Evolutionary conservation across 2,329 filamentous ascomycete genomes (phyloP), one percentile per base, ranked within the genome.

Genomic region (Diaporthe sp.): DNA sequence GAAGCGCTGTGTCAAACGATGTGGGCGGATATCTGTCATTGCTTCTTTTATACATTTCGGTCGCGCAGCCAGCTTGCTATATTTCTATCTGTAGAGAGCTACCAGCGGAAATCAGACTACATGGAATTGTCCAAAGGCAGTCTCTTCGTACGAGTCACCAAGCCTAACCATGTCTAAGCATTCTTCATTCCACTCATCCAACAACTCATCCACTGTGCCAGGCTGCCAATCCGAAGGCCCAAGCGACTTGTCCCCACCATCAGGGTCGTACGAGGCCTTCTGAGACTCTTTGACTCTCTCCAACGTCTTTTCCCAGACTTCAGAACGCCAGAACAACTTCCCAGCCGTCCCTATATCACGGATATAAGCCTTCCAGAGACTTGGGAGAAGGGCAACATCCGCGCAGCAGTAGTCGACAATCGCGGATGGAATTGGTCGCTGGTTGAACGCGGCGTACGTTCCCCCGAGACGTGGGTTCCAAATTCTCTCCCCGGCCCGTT

Each of bases 361-460:
- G 2, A 34, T 20, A 15, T 57, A 57, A 31, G 28, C 17, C 25
- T 34, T 57, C 28, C 53, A 67, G 25, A 71, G 68, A 12, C 49
- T 22, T n/a, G 68, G 68, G 20, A 71, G 53, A 7, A 55, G 22
- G 17, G n/a, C 44, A n/a, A 71, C 28, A 15, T 71, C 68, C 3
- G 44, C 34, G 31, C 44, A 37, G 20, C 68, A 71, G n/a, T 58
- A 71, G 28, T 71, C 28, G 17, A 22, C 17, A 3, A 71, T 55
- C n/a, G 37, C 28, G 9, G 47, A 2, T 20, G 15, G 47, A 28
- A 71, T 31, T 4, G 68, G 68, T 12, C 68, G 49, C 53, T 31
- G 28, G 47, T 58, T 58, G 53, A 58, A 58, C 8, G 51, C n/a
- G 17, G 37, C 68, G 13, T 55, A 39, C 9, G 47, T 71, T 0